Evolutionary conservation across 2,329 filamentous ascomycete species (phyloP).

Genomic region (Pseudogymnoascus sp.): DNA sequence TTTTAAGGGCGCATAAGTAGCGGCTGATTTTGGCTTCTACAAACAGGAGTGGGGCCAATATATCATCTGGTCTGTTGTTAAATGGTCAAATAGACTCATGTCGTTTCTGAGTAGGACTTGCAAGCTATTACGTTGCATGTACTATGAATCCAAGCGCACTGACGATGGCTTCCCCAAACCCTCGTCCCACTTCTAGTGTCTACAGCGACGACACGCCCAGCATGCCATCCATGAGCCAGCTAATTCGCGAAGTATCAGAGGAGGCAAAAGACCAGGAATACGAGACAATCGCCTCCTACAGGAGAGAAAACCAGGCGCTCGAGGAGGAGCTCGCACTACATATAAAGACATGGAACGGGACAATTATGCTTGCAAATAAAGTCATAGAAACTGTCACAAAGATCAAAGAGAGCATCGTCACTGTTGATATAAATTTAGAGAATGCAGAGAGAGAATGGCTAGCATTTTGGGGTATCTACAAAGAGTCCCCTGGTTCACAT

Average conservation of each 20-base stretch:
- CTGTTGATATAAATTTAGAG: constrained; percentile 12
- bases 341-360: constrained; percentile 11
- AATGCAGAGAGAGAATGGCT: constrained; percentile 15
- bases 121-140: not conserved
- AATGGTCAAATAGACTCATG: too few relatives aligned
- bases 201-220: not conserved
- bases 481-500: constrained; percentile 15
- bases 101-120: too few relatives aligned
- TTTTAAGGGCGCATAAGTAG: too few relatives aligned
- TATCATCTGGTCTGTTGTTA: too few relatives aligned
- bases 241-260: constrained; percentile 15
- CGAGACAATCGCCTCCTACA: constrained; percentile 14
- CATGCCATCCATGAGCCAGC: constrained; percentile 13
- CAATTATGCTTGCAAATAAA: constrained; percentile 15
- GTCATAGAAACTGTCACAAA: not conserved
- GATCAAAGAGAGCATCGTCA: constrained; percentile 15
- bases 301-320: constrained; percentile 16
- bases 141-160: too few relatives aligned
- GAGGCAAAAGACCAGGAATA: constrained; percentile 15
- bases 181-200: constrained; percentile 12
- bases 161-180: not conserved
- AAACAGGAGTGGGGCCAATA: too few relatives aligned
- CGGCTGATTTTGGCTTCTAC: too few relatives aligned
- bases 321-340: constrained; percentile 15
- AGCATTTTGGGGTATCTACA: constrained; percentile 18